phyloP scores from a whole-genome alignment of 305 asterid species.

The Lippia alba region DNA sequence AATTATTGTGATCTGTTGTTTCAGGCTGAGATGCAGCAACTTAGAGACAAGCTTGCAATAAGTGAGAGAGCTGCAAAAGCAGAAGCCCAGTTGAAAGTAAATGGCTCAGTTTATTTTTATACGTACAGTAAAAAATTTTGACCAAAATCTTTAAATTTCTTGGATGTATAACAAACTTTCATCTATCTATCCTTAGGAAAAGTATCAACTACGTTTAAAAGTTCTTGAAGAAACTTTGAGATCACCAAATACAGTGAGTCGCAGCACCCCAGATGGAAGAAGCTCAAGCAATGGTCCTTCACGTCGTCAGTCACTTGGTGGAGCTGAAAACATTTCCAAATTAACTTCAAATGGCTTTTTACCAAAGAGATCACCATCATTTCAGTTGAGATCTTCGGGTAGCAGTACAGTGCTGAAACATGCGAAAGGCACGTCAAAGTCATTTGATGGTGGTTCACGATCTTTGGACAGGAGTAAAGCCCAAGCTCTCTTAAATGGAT shows the following conservation, averaged over 20 bases:
- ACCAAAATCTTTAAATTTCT: conserved; percentile 1
- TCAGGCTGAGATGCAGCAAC: conserved; percentile 98
- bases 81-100: conserved; percentile 92
- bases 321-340: conserved; percentile 86
- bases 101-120: conserved; percentile 20
- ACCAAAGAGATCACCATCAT: conserved; percentile 95
- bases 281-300: conserved; percentile 78
- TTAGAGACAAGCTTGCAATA: conserved; percentile 89
- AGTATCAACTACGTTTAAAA: conserved; percentile 78
- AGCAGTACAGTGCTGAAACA: conserved; percentile 88
- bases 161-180: conserved; percentile 25
- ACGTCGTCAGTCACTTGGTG: conserved; percentile 96
- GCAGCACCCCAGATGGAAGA: conserved; percentile 69
- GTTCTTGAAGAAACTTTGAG: conserved; percentile 96
- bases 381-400: conserved; percentile 87
- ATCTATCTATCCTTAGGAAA: conserved; percentile 60
- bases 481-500: conserved; percentile 82
- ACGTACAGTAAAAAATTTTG: neutral
- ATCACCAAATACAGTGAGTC: conserved; percentile 66
- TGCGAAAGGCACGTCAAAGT: conserved; percentile 98
- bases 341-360: conserved; percentile 83
- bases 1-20: conserved; percentile 33
- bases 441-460: conserved; percentile 97
- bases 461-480: conserved; percentile 82
- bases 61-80: conserved; percentile 90